A percentile compares a stretch with the other conserved stretches of the same genome.
These are phyloP conservation scores for Penicillium brevicompactum DNA, from an alignment of 2,329 filamentous ascomycete species.

Conservation along the genomic window DNA sequence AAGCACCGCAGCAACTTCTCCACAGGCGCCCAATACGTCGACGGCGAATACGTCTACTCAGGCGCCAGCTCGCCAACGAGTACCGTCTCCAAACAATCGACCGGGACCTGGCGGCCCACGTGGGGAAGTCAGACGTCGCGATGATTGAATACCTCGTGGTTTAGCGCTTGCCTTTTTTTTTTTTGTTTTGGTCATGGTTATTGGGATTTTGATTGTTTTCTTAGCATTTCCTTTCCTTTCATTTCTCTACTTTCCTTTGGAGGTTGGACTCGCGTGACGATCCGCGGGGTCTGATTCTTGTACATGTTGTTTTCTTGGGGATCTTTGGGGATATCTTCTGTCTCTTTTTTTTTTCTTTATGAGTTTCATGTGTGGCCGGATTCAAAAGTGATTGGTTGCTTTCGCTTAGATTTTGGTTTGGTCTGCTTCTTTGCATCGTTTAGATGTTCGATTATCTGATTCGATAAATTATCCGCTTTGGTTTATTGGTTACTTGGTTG, in stretches of 20 bases:
- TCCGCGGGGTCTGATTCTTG: background rate
- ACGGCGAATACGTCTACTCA: constrained; percentile 89
- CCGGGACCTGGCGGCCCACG: constrained; percentile 36
- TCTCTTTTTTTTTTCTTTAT: background rate
- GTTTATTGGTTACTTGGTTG: background rate
- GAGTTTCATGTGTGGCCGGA: background rate
- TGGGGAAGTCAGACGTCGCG: constrained; percentile 32
- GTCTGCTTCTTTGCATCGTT: background rate
- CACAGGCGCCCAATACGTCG: constrained; percentile 86
- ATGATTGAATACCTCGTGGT: constrained; percentile 8
- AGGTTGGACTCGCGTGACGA: background rate
- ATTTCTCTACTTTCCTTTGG: background rate
- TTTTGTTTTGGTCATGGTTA: too few relatives aligned
- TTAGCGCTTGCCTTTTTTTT: background rate
- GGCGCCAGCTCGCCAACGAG: constrained; percentile 38
- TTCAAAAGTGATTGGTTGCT: background rate
- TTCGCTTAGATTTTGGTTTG: background rate
- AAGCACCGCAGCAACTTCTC: constrained; percentile 88
- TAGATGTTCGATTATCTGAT: background rate
- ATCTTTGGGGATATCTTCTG: background rate
- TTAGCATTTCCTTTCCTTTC: constrained; percentile 9
- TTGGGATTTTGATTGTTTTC: constrained; percentile 2
- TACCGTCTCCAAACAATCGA: constrained; percentile 43
- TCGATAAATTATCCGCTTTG: background rate
- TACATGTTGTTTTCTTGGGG: background rate